Conservation (phyloP, 1,284 basidiomycete genomes). For the Fistulina hepatica region DNA sequence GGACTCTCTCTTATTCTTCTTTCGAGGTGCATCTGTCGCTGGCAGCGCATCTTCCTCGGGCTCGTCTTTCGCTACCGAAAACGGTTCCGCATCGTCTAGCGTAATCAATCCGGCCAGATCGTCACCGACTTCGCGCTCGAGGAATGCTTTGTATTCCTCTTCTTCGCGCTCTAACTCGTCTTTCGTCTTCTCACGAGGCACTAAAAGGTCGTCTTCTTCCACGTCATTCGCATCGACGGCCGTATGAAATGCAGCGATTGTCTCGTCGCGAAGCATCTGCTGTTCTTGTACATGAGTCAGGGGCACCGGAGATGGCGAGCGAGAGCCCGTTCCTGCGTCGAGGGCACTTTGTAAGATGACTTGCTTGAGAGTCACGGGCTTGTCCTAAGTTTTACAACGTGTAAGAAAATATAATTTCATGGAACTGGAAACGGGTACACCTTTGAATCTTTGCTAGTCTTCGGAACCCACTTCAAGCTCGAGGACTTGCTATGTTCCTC, state of each 20-base stretch:
- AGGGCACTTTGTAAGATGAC: conserved; percentile 48
- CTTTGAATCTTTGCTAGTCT: too few relatives aligned
- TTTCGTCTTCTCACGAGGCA: conserved; percentile 65
- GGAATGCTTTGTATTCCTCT: conserved; percentile 71
- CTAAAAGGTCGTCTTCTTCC: conserved; percentile 54
- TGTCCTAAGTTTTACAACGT: conserved; percentile 33
- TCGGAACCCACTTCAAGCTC: too few relatives aligned
- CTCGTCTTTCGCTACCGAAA: conserved; percentile 24
- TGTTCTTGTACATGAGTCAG: conserved; percentile 79
- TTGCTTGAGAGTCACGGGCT: conserved; percentile 53
- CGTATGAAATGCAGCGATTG: conserved; percentile 70
- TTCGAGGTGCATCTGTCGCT: conserved; percentile 19
- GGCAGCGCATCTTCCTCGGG: conserved; percentile 26
- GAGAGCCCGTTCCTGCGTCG: conserved; percentile 33
- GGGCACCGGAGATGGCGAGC: conserved; percentile 39
- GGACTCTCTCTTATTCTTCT: conserved; percentile 22
- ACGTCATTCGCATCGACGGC: conserved; percentile 39
- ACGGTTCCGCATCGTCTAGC: conserved; percentile 27
- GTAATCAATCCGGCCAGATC: conserved; percentile 53
- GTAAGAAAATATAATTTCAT: conserved; percentile 6
- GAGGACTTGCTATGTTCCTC: conserved; percentile 46
- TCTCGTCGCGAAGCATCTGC: conserved; percentile 65
- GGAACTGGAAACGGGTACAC: conserved; percentile 23
- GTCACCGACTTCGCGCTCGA: conserved; percentile 75
- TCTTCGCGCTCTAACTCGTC: conserved; percentile 69